phyloP scores from a whole-genome alignment of 371 early-diverging fungal species.

The Scutellospora calospora region DNA sequence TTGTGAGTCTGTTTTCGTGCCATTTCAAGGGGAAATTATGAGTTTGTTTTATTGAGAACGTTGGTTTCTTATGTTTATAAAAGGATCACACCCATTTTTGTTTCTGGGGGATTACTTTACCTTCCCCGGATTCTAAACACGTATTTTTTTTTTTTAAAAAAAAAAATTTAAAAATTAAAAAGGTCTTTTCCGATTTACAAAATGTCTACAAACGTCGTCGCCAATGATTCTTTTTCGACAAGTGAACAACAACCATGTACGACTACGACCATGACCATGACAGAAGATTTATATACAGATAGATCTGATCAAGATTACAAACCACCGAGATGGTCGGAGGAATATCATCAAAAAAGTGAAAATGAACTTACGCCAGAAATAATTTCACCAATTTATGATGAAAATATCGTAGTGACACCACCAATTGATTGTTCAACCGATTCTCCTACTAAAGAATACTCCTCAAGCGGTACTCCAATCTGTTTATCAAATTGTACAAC shows the following conservation, averaged over 20 bases:
- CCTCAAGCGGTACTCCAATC: too few relatives aligned
- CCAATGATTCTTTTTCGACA: too few relatives aligned
- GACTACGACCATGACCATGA: too few relatives aligned
- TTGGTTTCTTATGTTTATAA: background rate
- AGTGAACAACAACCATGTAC: too few relatives aligned
- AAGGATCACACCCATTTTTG: background rate
- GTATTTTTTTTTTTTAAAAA: too few relatives aligned
- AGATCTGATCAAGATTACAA: background rate
- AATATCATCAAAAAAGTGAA: background rate
- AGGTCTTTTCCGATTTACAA: too few relatives aligned
- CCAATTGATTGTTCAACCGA: background rate
- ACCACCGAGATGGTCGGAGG: background rate
- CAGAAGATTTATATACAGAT: background rate
- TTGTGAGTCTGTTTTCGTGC: conserved; percentile 2
- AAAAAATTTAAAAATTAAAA: too few relatives aligned
- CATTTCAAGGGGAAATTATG: background rate
- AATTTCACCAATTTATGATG: background rate
- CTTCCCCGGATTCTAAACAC: too few relatives aligned
- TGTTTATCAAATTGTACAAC: background rate
- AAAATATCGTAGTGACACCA: background rate
- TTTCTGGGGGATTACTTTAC: too few relatives aligned
- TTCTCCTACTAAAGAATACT: background rate
- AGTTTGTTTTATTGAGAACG: background rate
- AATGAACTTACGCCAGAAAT: background rate
- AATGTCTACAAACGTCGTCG: background rate